Evolutionary conservation across 2,329 filamentous ascomycete genomes (phyloP), one percentile per base, ranked within the genome.

Genomic region (Aciculosporium take): DNA sequence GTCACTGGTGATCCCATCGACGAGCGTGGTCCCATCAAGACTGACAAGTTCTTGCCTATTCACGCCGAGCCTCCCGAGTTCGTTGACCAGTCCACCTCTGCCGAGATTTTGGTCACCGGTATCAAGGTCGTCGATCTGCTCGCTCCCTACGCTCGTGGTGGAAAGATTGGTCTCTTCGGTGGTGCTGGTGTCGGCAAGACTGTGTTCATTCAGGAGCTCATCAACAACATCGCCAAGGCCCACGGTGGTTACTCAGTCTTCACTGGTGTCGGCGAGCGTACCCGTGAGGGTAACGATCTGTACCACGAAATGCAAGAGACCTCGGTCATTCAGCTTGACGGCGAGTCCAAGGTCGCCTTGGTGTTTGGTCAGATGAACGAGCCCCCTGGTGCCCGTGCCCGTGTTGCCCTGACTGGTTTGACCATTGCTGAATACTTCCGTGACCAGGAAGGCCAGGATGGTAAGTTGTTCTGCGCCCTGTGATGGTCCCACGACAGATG

Each of bases 291-390:
- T 79, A 98, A 98, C 81, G 91, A 98, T 81, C 71, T 98, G 77
- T 98, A 98, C 83, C 89, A 98, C 74, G 91, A 98, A 80, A 98
- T 98, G 91, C 91, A 96, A 77, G 89, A 98, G 75, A 98, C 91
- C 56, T 86, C 84, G 63, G 91, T 98, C 78, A 98, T 98, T 71
- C 81, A 98, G 71, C 86, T 98, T 54, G 91, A 98, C 53, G 91
- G 91, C 69, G 89, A 95, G 61, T 96, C 91, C 68, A 98, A 98
- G 83, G 91, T 96, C 74, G 86, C 91, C 51, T 75, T 98, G 56
- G 91, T 98, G 56, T 98, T 98, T 74, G 91, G 91, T 78, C 91
- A 98, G 78, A 98, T 98, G 91, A 98, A 98, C 80, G 91, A 98
- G 76, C 91, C 91, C 66, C 91, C 91, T 51, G 91, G 91, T 78